These are phyloP conservation scores for Metschnikowia shivogae DNA, from an alignment of 805 yeast genomes.

Conservation along the genomic window DNA sequence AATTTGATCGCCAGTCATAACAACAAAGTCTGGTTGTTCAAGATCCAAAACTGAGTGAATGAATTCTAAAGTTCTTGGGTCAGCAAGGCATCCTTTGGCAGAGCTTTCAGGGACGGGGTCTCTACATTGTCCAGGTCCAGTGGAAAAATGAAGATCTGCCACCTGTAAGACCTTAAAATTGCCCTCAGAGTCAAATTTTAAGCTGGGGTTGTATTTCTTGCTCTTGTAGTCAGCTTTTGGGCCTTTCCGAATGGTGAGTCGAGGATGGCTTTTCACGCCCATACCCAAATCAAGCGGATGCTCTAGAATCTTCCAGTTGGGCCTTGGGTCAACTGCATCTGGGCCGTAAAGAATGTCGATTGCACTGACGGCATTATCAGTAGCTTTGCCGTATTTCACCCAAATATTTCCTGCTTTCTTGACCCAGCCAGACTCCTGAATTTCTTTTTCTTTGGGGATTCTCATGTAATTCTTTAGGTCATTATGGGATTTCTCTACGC, in stretches of 20 bases:
- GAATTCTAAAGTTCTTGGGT: constrained; percentile 61
- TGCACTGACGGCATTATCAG: constrained; percentile 45
- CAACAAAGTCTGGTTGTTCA: constrained; percentile 82
- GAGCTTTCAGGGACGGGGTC: constrained; percentile 60
- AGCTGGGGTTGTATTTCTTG: constrained; percentile 24
- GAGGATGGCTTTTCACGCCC: constrained; percentile 20
- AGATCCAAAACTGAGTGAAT: constrained; percentile 58
- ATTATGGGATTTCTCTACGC: constrained; percentile 21
- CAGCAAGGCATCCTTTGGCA: constrained; percentile 66
- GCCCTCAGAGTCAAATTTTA: constrained; percentile 40
- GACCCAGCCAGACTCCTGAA: constrained; percentile 44
- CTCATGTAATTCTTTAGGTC: constrained; percentile 16
- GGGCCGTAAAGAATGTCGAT: constrained; percentile 69
- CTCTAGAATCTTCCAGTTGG: constrained; percentile 52
- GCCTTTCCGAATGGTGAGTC: constrained; percentile 35
- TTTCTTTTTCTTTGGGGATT: constrained; percentile 35
- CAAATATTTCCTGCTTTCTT: constrained; percentile 50
- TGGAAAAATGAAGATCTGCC: constrained; percentile 88
- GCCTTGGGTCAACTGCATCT: constrained; percentile 74
- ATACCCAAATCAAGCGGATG: constrained; percentile 21
- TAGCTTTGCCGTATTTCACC: constrained; percentile 49
- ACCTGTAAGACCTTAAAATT: constrained; percentile 79
- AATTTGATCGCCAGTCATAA: constrained; percentile 87
- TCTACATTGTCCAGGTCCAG: constrained; percentile 74
- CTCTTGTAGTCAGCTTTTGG: constrained; percentile 26